phyloP scores from a whole-genome alignment of 345 rosid genomes.

The Aquilaria sinensis region DNA sequence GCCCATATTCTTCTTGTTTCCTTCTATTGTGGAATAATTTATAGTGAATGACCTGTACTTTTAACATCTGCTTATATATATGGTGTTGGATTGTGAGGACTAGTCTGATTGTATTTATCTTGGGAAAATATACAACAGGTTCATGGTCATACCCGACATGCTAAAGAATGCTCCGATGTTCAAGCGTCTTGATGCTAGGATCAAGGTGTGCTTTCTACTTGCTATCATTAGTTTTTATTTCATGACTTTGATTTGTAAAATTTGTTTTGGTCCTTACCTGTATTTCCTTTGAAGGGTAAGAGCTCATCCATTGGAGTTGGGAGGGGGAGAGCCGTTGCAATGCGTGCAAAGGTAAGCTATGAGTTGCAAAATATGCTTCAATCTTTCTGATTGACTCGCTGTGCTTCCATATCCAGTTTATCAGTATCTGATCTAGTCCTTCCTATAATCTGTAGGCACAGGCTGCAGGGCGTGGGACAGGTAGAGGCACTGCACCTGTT shows the following conservation, averaged over 20 bases:
- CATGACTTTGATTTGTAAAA: neutral
- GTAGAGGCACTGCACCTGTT: conserved; percentile 79
- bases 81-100: neutral
- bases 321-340: conserved; percentile 85
- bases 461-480: conserved; percentile 81
- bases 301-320: conserved; percentile 86
- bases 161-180: conserved; percentile 97
- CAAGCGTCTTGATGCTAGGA: conserved; percentile 80
- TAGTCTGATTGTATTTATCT: neutral
- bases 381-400: neutral
- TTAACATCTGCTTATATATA: neutral
- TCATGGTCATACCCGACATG: conserved; percentile 99
- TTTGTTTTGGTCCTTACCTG: neutral
- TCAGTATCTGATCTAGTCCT: neutral
- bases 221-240: neutral
- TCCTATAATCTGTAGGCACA: conserved; percentile 37
- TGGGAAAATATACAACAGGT: conserved; percentile 38
- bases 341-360: conserved; percentile 79
- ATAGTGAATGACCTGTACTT: too few species aligned
- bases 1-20: neutral
- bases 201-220: conserved; percentile 44
- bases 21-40: too few species aligned
- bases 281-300: conserved; percentile 61
- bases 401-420: neutral
- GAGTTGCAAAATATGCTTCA: too few species aligned